Percentiles rank a stretch among this genome's conserved stretches.
These are phyloP conservation scores for Parastagonospora nodorum DNA, from an alignment of 2,329 filamentous ascomycete genomes.

Conservation along the genomic window DNA sequence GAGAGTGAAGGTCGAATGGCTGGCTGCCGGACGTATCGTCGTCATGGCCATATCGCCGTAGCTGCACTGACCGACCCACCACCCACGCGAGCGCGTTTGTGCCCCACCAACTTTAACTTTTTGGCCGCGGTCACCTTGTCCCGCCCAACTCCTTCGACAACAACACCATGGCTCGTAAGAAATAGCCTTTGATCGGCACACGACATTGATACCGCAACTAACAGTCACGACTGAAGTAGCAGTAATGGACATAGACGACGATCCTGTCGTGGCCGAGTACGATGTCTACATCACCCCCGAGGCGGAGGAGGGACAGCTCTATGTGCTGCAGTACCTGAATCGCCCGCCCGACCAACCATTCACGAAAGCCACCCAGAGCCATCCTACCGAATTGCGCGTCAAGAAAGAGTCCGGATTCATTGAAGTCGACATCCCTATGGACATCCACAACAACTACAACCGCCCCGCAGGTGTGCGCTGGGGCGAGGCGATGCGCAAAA, in stretches of 20 bases:
- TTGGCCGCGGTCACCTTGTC: conserved; percentile 13
- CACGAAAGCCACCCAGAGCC: conserved; percentile 56
- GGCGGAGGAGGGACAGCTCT: conserved; percentile 57
- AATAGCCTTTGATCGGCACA: conserved; percentile 5
- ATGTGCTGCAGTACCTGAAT: conserved; percentile 89
- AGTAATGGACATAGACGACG: conserved; percentile 47
- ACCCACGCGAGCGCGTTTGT: conserved; percentile 22
- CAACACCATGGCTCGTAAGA: conserved; percentile 35
- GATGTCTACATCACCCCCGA: conserved; percentile 84
- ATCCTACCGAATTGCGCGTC: conserved; percentile 76
- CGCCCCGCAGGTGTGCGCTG: conserved; percentile 79
- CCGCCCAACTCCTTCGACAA: conserved; percentile 6
- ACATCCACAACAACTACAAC: conserved; percentile 75
- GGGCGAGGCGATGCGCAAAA: conserved; percentile 73
- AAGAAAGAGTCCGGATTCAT: conserved; percentile 83
- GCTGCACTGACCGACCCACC: conserved; percentile 18
- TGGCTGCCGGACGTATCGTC: conserved; percentile 12
- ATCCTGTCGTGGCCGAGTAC: conserved; percentile 65
- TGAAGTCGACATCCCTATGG: conserved; percentile 88
- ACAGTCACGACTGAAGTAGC: conserved; percentile 13
- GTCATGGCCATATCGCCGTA: conserved; percentile 28
- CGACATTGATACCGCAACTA: conserved; percentile 2
- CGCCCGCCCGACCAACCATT: conserved; percentile 69
- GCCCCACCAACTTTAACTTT: conserved; percentile 22
- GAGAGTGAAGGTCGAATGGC: background rate